Evolutionary conservation across 768 basidiomycete genomes (phyloP).

Genomic region (Tricholoma sp.): DNA sequence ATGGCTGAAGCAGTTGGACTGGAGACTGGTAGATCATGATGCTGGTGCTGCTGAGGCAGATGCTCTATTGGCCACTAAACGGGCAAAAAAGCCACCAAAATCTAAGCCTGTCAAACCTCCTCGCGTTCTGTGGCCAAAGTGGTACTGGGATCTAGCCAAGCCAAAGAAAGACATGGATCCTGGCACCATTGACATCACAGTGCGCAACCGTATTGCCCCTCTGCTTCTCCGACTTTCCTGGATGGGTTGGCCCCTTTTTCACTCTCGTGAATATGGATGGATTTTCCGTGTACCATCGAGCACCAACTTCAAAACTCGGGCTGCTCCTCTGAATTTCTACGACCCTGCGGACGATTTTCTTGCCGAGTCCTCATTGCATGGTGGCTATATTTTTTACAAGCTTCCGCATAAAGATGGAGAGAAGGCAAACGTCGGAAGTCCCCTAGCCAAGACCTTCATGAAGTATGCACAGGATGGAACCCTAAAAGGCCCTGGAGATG

Average conservation of each 20-base stretch:
- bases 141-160: constrained; percentile 89
- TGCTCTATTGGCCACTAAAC: constrained; percentile 8
- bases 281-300: constrained; percentile 69
- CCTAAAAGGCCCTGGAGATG: constrained; percentile 73
- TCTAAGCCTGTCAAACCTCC: constrained; percentile 35
- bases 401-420: constrained; percentile 97
- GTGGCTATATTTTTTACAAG: constrained; percentile 74
- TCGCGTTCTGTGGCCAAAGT: constrained; percentile 82
- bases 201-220: constrained; percentile 77
- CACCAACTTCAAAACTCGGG: constrained; percentile 40
- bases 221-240: constrained; percentile 84
- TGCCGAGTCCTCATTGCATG: constrained; percentile 40
- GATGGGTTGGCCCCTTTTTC: constrained; percentile 79
- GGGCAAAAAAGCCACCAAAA: constrained; percentile 25
- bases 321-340: constrained; percentile 49
- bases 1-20: constrained; percentile 66
- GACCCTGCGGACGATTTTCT: constrained; percentile 59
- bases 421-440: constrained; percentile 90
- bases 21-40: constrained; percentile 36
- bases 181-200: constrained; percentile 80
- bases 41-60: not conserved
- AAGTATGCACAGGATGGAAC: constrained; percentile 85
- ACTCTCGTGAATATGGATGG: constrained; percentile 90
- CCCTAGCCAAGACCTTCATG: constrained; percentile 85
- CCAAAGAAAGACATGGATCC: constrained; percentile 64